A percentile compares a stretch with the other conserved stretches of the same genome.
Conservation (phyloP, 345 rosid species). For the Syzygium oleosum region DNA sequence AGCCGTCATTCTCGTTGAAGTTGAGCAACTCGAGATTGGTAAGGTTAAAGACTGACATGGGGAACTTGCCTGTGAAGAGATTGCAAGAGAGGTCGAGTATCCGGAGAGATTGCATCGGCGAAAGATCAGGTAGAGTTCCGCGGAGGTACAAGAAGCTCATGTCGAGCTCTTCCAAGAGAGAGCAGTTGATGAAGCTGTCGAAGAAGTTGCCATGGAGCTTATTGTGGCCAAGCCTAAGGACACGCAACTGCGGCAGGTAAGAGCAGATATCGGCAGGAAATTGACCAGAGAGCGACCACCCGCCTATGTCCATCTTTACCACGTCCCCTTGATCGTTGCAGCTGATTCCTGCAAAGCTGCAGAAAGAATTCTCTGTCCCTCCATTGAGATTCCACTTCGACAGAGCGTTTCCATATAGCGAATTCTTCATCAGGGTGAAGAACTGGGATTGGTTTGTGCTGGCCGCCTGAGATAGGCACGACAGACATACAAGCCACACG, state of each 20-base stretch:
- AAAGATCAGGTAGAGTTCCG: constrained; percentile 59
- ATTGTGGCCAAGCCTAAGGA: constrained; percentile 57
- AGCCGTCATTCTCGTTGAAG: constrained; percentile 38
- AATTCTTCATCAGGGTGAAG: constrained; percentile 51
- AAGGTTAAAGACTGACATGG: constrained; percentile 54
- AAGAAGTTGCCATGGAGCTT: constrained; percentile 46
- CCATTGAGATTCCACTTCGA: constrained; percentile 51
- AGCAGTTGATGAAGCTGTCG: constrained; percentile 48
- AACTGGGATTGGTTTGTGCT: constrained; percentile 39
- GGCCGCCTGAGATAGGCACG: constrained; percentile 1
- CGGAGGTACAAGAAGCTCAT: constrained; percentile 23
- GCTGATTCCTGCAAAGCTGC: constrained; percentile 61
- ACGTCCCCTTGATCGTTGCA: constrained; percentile 58
- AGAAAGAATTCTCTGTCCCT: constrained; percentile 17
- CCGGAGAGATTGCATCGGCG: constrained; percentile 43
- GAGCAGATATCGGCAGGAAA: constrained; percentile 61
- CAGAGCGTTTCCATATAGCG: constrained; percentile 41
- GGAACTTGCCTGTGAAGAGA: constrained; percentile 56
- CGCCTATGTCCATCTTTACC: constrained; percentile 41
- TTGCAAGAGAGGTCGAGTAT: constrained; percentile 64
- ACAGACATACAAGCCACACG: background rate
- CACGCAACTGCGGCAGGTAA: constrained; percentile 56
- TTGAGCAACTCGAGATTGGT: constrained; percentile 41
- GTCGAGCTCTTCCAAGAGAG: constrained; percentile 49
- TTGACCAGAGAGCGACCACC: constrained; percentile 54